These are phyloP conservation scores for Saccharomyces jurei DNA, from an alignment of 805 yeast species.

Conservation along the genomic window DNA sequence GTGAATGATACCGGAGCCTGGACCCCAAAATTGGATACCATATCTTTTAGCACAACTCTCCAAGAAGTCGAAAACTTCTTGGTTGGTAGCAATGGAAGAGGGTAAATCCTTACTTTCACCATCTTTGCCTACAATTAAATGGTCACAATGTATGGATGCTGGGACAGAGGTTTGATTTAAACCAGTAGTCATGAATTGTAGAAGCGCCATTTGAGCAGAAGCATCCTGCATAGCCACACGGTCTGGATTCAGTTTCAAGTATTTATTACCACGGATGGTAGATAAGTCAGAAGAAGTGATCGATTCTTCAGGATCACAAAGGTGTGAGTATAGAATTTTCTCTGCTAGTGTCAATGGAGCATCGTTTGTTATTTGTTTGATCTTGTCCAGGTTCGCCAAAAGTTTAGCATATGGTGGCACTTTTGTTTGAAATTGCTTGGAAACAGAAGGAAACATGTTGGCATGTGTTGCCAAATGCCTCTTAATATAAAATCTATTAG, in stretches of 20 bases:
- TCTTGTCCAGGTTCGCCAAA: conserved; percentile 51
- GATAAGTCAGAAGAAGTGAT: conserved; percentile 39
- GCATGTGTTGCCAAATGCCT: conserved; percentile 22
- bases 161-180: conserved; percentile 88
- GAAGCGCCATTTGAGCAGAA: conserved; percentile 95
- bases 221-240: conserved; percentile 99
- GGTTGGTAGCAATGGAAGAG: conserved; percentile 80
- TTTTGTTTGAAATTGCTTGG: conserved; percentile 56
- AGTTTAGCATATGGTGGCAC: conserved; percentile 85
- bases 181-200: conserved; percentile 95
- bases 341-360: conserved; percentile 88
- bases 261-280: conserved; percentile 75
- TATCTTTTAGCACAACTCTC: conserved; percentile 86
- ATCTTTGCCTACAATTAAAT: conserved; percentile 89
- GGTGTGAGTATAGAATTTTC: conserved; percentile 87
- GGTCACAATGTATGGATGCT: conserved; percentile 95
- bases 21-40: conserved; percentile 97
- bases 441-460: conserved; percentile 32
- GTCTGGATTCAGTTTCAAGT: conserved; percentile 90
- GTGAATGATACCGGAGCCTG: conserved; percentile 97
- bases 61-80: conserved; percentile 90
- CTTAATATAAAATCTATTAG: conserved; percentile 11
- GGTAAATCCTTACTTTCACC: conserved; percentile 83
- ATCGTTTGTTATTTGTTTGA: conserved; percentile 56
- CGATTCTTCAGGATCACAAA: conserved; percentile 81